Evolutionary conservation across 495 filamentous ascomycete genomes (phyloP), one percentile per base, ranked within the genome.

Genomic region (Neurospora intermedia): DNA sequence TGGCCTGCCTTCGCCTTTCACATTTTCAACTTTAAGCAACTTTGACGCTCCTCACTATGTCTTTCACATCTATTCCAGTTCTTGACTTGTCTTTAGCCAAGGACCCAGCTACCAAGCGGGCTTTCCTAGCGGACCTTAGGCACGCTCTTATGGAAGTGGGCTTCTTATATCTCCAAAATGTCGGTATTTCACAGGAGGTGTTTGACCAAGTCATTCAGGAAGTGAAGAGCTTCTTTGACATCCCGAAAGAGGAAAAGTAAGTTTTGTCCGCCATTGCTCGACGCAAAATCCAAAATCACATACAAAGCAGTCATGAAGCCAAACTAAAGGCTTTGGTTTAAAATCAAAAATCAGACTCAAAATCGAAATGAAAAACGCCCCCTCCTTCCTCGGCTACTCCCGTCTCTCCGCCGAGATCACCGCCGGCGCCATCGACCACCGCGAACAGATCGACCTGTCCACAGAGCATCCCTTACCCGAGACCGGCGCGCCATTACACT

Each of bases 391-490:
- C 23, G 89, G 89, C 35, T 91, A 90, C 77, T 88, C 85, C 18
- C 85, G 86, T 15, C 85, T 91, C 23, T 87, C 86, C 6, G 88
- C 88, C 69, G 89, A 91, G 75, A 86, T 90, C 75, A 90, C 88
- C 23, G 86, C 85, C 38, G 86, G 87, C 48, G 81, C 78, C 7
- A 82, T 86, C 73, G 91, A 93, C 82, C 88, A 89, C 84, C 87
- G 96, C 4, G 96, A 99, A 78, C 95, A 98, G 79, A 92, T 98
- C 75, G 95, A 99, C 83, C 88, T 97, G 70, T 90, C 91, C 41
- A 91, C 92, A 0, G 90, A 93, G 59, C 89, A 95, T 70, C 86
- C 91, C 0, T 74, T 91, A 0, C 93, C 91, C 0, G 82, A 80
- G 0, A 84, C 88, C 0, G 80, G 80, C 20, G 89, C 91, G 43